Percentiles rank a stretch among this genome's conserved stretches.
These are phyloP conservation scores for Zygosaccharomyces pseudobailii DNA, from an alignment of 1,139 yeast species.

Conservation along the genomic window DNA sequence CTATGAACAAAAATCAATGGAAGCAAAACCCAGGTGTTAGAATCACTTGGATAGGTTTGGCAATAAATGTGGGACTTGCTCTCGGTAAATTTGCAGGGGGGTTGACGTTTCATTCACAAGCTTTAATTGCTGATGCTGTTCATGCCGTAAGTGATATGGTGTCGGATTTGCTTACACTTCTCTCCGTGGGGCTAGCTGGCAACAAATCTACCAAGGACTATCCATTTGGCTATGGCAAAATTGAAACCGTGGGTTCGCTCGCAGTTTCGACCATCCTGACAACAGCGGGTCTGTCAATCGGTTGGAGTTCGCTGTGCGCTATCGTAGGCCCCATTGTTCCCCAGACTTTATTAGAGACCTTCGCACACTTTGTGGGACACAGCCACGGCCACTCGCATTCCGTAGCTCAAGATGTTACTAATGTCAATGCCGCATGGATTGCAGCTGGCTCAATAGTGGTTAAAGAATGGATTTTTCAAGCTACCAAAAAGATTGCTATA, in stretches of 20 bases:
- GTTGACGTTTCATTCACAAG: conserved; percentile 87
- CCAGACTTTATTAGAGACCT: conserved; percentile 45
- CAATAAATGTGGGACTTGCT: conserved; percentile 82
- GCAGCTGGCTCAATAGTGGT: conserved; percentile 83
- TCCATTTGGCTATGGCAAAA: conserved; percentile 89
- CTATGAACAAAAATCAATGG: conserved; percentile 39
- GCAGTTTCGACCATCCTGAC: conserved; percentile 79
- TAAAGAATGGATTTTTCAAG: conserved; percentile 81
- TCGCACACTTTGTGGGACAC: conserved; percentile 26
- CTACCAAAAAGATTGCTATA: conserved; percentile 74
- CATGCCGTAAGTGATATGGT: conserved; percentile 88
- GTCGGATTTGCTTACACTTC: conserved; percentile 81
- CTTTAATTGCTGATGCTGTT: conserved; percentile 87
- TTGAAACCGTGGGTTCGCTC: conserved; percentile 87
- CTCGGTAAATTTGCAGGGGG: conserved; percentile 86
- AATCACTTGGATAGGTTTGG: conserved; percentile 86
- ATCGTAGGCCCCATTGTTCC: conserved; percentile 68
- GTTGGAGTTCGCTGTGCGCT: conserved; percentile 76
- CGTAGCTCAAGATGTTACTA: conserved; percentile 47
- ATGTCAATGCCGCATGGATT: conserved; percentile 92
- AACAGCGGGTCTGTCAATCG: conserved; percentile 86
- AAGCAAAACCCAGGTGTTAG: conserved; percentile 77
- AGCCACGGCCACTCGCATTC: conserved; percentile 43
- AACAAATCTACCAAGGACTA: conserved; percentile 59
- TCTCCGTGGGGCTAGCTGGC: conserved; percentile 77